Base-by-base conservation (phyloP, 2,329 filamentous ascomycete species). In the Diaporthe citrichinensis region DNA sequence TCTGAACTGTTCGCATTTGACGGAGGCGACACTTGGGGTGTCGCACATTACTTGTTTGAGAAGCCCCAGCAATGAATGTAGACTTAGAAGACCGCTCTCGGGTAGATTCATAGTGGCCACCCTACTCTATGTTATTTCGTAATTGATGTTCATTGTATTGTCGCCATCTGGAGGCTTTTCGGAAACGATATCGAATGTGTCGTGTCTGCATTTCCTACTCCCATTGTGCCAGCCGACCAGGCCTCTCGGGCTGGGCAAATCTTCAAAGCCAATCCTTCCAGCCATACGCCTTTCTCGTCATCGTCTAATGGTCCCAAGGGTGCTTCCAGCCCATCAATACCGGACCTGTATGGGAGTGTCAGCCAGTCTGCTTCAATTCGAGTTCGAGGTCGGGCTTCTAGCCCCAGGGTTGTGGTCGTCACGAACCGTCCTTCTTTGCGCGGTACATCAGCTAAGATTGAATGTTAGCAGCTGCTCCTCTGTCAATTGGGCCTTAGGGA, bases 251-350 rank as follows among this genome's bases (percentile, higher is more conserved):
- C 34, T 23, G 23, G 49, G 69, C 20, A 36, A 55, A 31, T 34
- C 31, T 51, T 39, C 58, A 73, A 69, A 41, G 39, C 73, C 59
- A 74, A 75, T 68, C 62, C 59, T 25, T 71, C 53, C 74, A 23
- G 3, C 31, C 59, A 49, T 58, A 36, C 31, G 15, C 53, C 28
- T 31, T 10, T 31, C 44, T 25, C 25, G 17, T n/a, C 25, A 49
- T 71, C 25, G 69, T 78, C 76, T 88, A 98, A 87, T 98, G 95
- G 80, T 98, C 96, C 95, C 95, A 98, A 79, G 95, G 97, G 86
- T 98, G 97, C 88, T 95, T 98, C 94, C 92, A 95, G 84, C 97
- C 97, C 81, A 99, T 84, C 78, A 98, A 88, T 73, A 92, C 96
- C 34, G 96, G 90, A 74, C 91, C 91, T 92, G 77, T 57, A 49